Conservation (phyloP, 148 eudicot species). For the Rhododendron ferrugineum region DNA sequence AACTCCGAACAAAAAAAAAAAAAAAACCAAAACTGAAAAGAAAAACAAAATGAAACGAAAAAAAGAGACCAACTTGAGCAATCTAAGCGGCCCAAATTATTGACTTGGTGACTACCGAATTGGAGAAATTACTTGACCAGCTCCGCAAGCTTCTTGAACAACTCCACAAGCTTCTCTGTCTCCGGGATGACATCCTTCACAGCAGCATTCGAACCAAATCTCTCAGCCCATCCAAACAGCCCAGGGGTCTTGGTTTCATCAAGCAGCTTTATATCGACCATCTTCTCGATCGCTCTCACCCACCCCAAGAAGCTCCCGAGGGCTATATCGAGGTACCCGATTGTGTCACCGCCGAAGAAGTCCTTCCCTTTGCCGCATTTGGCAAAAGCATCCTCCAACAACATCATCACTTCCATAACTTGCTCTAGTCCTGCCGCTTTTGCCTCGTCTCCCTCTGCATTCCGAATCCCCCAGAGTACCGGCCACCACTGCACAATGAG, state of each 20-base stretch:
- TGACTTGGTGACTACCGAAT: background rate
- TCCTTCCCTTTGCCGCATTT: background rate
- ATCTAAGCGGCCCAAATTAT: background rate
- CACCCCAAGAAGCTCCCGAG: background rate
- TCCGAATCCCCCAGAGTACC: background rate
- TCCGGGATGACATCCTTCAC: background rate
- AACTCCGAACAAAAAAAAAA: background rate
- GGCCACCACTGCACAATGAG: background rate
- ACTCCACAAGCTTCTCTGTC: background rate
- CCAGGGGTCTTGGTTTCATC: background rate
- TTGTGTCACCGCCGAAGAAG: background rate
- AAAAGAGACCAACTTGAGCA: background rate
- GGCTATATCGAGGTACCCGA: background rate
- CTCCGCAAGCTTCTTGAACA: background rate
- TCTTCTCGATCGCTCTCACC: background rate
- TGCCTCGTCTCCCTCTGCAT: background rate
- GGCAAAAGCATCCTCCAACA: background rate
- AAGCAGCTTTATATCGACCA: background rate
- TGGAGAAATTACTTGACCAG: background rate
- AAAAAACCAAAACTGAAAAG: background rate
- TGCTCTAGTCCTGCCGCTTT: background rate
- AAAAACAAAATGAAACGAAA: background rate
- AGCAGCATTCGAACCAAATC: background rate
- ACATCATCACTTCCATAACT: background rate
- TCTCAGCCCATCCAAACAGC: background rate